Evolutionary conservation across 2,329 filamentous ascomycete genomes (phyloP), one percentile per base, ranked within the genome.

Genomic region (Exophiala sp.): DNA sequence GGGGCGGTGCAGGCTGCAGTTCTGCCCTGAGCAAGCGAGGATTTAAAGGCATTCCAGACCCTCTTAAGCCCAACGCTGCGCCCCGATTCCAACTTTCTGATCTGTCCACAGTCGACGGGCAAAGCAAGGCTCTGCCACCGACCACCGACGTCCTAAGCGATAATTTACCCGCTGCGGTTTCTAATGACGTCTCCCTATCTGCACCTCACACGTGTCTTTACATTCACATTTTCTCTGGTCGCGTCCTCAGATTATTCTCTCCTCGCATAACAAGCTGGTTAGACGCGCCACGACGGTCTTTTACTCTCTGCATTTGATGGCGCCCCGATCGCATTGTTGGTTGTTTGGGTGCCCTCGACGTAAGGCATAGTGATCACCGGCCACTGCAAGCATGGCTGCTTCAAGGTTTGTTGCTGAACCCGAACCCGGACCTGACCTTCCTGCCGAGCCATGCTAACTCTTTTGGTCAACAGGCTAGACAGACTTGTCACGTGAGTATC

Each of bases 401-500:
- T 60, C 58, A 51, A 60, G 57, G 58, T 59, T 56, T 35, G 54
- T 50, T 46, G 40, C 53, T 32, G 42, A 30, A 37, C 45, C 13
- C 14, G 6, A 13, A 8, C 10, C 9, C 13, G 11, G 7, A 1
- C 18, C 23, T 16, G 42, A 42, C 34, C 14, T 38, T 24, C 21
- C 13, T 48, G 48, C 52, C 45, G 52, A 53, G 43, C 43, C 18
- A 18, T 14, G 14, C 54, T 57, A 57, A 57, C 54, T 27, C 14
- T 2, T 48, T 57, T 23, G n/a, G 42, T n/a, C 18, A 42, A 42
- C 44, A 88, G 86, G 79, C 80, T 91, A 64, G 86, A 90, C 74
- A 82, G 86, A 67, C 78, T 91, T 62, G 86, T 91, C 76, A 90
- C 85, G 86, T 90, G 79, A 81, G 86, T 84, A 34, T n/a, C n/a